Conservation (phyloP, 2,329 filamentous ascomycete species). For the Hyphodiscus sp. region DNA sequence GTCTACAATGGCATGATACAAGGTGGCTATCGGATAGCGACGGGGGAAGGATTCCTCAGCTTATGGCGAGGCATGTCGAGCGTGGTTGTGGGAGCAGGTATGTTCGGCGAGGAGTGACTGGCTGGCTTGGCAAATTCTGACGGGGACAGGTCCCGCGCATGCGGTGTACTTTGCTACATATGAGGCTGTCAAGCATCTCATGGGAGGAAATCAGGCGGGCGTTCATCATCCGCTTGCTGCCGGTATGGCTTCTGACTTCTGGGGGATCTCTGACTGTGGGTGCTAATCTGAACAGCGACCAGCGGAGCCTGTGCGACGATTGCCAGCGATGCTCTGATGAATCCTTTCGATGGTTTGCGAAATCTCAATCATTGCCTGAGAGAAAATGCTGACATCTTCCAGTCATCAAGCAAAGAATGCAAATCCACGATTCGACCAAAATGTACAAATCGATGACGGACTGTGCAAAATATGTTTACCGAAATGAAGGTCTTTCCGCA, state of each 20-base stretch:
- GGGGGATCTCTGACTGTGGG: neutral
- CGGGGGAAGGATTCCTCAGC: constrained; percentile 81
- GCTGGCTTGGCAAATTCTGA: constrained; percentile 17
- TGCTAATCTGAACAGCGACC: constrained; percentile 53
- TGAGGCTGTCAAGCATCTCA: constrained; percentile 91
- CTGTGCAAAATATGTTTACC: constrained; percentile 84
- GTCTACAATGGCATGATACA: constrained; percentile 88
- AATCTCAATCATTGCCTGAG: neutral
- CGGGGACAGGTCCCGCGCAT: constrained; percentile 74
- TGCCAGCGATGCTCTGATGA: constrained; percentile 97
- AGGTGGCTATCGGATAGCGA: constrained; percentile 86
- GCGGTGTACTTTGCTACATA: constrained; percentile 98
- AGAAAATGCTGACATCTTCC: constrained; percentile 16
- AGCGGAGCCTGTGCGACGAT: constrained; percentile 95
- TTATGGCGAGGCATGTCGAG: constrained; percentile 96
- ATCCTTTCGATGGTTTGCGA: constrained; percentile 83
- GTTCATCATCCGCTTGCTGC: constrained; percentile 90
- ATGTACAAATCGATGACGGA: constrained; percentile 80
- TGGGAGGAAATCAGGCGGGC: constrained; percentile 83
- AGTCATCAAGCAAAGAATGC: constrained; percentile 99
- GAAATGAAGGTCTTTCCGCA: constrained; percentile 76
- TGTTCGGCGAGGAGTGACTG: constrained; percentile 27
- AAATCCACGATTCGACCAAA: constrained; percentile 85
- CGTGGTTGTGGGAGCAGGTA: constrained; percentile 91
- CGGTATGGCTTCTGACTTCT: constrained; percentile 47